These are phyloP conservation scores for Theileria sp. DNA, from an alignment of 169 alveolate genomes.

Conservation along the genomic window DNA sequence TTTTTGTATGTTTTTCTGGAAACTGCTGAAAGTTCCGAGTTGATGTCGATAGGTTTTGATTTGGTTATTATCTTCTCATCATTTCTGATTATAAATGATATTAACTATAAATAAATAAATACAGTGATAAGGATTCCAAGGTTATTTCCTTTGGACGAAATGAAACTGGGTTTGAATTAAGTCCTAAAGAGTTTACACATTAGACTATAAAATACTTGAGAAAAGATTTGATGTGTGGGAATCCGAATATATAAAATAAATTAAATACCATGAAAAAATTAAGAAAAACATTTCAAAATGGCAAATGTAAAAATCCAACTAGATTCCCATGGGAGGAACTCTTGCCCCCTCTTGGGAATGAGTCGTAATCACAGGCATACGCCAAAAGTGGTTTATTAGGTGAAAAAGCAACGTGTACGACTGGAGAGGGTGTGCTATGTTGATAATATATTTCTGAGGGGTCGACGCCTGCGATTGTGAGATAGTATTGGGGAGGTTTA, in stretches of 20 bases:
- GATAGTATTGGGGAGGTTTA: conserved; percentile 28
- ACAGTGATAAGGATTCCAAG: conserved; percentile 44
- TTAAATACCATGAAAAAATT: conserved; percentile 7
- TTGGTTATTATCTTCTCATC: conserved; percentile 36
- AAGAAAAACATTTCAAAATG: conserved; percentile 6
- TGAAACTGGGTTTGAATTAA: neutral
- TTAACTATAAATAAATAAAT: neutral
- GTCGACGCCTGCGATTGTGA: conserved; percentile 62
- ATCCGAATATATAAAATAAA: neutral
- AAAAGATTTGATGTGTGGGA: neutral
- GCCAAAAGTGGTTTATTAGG: conserved; percentile 48
- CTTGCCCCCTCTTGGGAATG: conserved; percentile 35
- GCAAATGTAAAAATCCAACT: conserved; percentile 29
- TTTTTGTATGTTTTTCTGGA: conserved; percentile 16
- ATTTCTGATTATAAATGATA: conserved; percentile 2
- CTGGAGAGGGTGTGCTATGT: conserved; percentile 45
- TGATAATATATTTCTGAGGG: conserved; percentile 61
- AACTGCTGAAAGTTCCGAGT: conserved; percentile 40
- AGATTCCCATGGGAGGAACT: conserved; percentile 16
- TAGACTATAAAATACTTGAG: neutral
- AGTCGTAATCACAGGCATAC: conserved; percentile 60
- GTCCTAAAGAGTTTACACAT: conserved; percentile 6
- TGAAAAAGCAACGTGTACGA: conserved; percentile 49
- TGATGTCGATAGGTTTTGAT: conserved; percentile 38
- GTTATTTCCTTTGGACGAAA: conserved; percentile 24